phyloP scores from a whole-genome alignment of 2,329 filamentous ascomycete genomes.

The Pseudocercospora ulei region DNA sequence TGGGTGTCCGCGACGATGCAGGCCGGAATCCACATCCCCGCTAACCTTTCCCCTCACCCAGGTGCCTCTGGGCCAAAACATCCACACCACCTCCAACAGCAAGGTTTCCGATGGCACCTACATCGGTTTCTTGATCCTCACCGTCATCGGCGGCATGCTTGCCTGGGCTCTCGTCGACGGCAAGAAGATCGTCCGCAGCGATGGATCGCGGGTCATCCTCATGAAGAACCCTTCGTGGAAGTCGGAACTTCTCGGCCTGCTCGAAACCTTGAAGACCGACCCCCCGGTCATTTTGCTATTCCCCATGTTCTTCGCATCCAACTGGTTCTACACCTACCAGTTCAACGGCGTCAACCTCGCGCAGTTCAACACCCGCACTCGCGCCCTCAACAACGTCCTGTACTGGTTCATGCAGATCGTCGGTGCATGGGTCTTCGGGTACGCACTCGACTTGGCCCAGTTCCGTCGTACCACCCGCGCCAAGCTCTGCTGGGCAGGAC shows the following conservation, averaged over 20 bases:
- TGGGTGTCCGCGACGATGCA: slow-evolving; percentile 32
- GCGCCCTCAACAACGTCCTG: slow-evolving; percentile 66
- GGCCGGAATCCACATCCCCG: background rate
- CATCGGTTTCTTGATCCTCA: slow-evolving; percentile 76
- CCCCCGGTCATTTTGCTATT: slow-evolving; percentile 66
- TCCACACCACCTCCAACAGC: slow-evolving; percentile 46
- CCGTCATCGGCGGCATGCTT: slow-evolving; percentile 59
- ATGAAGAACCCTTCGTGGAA: slow-evolving; percentile 88
- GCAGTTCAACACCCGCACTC: slow-evolving; percentile 63
- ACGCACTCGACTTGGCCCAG: slow-evolving; percentile 52
- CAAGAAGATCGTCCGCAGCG: slow-evolving; percentile 59
- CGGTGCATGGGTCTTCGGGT: slow-evolving; percentile 63
- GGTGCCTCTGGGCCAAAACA: slow-evolving; percentile 66
- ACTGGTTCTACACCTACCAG: slow-evolving; percentile 73
- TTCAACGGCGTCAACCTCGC: slow-evolving; percentile 63
- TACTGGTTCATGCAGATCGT: slow-evolving; percentile 69
- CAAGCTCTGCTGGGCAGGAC: slow-evolving; percentile 50
- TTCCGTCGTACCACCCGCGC: slow-evolving; percentile 59
- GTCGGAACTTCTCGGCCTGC: slow-evolving; percentile 66
- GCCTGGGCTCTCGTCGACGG: slow-evolving; percentile 63
- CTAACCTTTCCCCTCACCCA: slow-evolving; percentile 24
- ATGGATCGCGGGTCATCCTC: slow-evolving; percentile 69
- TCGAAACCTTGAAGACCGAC: slow-evolving; percentile 59
- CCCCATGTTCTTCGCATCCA: slow-evolving; percentile 71
- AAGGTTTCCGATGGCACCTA: slow-evolving; percentile 71